These are phyloP conservation scores for Fusarium globosum DNA, from an alignment of 2,329 filamentous ascomycete genomes.

Conservation along the genomic window DNA sequence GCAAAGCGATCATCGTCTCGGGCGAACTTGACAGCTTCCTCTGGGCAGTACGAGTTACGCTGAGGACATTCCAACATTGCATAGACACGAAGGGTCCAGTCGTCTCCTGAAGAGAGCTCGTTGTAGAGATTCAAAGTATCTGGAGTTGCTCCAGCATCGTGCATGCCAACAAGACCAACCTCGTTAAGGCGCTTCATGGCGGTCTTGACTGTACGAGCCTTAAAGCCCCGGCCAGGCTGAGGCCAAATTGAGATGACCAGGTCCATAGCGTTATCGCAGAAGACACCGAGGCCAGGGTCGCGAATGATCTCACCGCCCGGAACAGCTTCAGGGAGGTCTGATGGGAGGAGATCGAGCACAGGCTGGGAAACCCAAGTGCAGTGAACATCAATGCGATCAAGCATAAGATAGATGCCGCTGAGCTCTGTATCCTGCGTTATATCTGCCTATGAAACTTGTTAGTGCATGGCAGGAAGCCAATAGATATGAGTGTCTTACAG, in stretches of 20 bases:
- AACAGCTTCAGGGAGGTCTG: constrained; percentile 61
- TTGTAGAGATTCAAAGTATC: constrained; percentile 65
- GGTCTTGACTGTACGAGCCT: constrained; percentile 64
- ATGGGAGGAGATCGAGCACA: constrained; percentile 69
- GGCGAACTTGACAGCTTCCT: constrained; percentile 57
- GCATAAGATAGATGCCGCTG: constrained; percentile 71
- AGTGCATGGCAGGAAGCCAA: neutral
- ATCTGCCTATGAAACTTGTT: constrained; percentile 56
- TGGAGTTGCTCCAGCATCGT: constrained; percentile 73
- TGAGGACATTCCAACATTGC: constrained; percentile 75
- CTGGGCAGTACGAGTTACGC: constrained; percentile 72
- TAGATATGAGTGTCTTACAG: constrained; percentile 56
- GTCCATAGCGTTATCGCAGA: constrained; percentile 80
- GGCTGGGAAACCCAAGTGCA: constrained; percentile 76
- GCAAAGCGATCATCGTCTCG: constrained; percentile 62
- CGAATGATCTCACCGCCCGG: constrained; percentile 73
- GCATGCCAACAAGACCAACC: constrained; percentile 74
- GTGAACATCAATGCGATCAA: constrained; percentile 76
- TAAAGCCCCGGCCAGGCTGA: constrained; percentile 63
- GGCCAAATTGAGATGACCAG: constrained; percentile 68
- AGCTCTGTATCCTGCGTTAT: constrained; percentile 65
- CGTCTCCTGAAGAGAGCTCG: constrained; percentile 58
- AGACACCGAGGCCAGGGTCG: constrained; percentile 72
- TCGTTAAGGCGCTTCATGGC: constrained; percentile 73
- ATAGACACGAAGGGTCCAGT: constrained; percentile 73